A percentile compares a stretch with the other conserved stretches of the same genome.
Evolutionary conservation across 129 eudicot genomes (phyloP).

Genomic region (Flaveria ramosissima): DNA sequence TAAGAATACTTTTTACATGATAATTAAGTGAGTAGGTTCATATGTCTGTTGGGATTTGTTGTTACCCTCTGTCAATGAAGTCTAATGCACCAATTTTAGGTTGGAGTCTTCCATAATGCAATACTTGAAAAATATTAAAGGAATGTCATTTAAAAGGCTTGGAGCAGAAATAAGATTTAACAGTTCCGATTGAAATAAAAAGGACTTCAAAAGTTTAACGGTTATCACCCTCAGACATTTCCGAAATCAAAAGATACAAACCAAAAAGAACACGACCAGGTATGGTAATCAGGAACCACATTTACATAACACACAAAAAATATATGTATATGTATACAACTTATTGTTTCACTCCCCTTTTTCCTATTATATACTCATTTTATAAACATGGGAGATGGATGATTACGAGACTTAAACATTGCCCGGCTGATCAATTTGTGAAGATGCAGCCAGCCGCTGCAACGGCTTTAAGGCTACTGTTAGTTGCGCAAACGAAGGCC

Average conservation of each 20-base stretch:
- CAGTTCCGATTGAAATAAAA: background rate
- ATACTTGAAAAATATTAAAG: too few relatives aligned
- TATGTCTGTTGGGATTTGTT: too few relatives aligned
- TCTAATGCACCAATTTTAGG: too few relatives aligned
- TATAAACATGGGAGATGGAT: conserved; percentile 30
- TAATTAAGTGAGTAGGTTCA: too few relatives aligned
- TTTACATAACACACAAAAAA: conserved; percentile 37
- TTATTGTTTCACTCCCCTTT: conserved; percentile 17
- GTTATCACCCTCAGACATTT: background rate
- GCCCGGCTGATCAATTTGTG: conserved; percentile 49
- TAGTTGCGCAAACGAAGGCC: conserved; percentile 95
- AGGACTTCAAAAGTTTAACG: background rate
- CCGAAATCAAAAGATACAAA: conserved; percentile 1
- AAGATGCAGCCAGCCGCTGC: conserved; percentile 66
- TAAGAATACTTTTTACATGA: too few relatives aligned
- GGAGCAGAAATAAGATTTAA: background rate
- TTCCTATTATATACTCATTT: conserved; percentile 33
- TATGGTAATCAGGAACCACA: conserved; percentile 3
- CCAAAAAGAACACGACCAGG: conserved; percentile 6
- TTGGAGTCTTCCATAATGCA: too few relatives aligned
- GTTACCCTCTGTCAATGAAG: too few relatives aligned
- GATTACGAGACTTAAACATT: conserved; percentile 46
- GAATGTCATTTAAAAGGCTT: background rate
- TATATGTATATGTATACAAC: conserved; percentile 25
- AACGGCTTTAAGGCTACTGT: conserved; percentile 81